Evolutionary conservation across 805 yeast genomes (phyloP), one percentile per base, ranked within the genome.

Genomic region (Saturnispora dispora): DNA sequence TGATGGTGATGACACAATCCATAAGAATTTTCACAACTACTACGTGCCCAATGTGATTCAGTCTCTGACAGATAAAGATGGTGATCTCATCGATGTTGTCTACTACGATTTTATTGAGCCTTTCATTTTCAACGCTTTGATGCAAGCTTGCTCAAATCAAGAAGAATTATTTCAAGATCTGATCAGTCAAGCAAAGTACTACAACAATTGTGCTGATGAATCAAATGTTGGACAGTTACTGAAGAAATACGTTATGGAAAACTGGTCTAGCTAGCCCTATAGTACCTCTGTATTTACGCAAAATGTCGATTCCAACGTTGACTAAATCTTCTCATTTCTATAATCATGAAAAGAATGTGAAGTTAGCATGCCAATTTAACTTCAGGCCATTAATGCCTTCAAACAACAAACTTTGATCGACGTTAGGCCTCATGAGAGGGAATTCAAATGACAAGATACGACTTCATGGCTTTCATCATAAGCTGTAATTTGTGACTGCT

Each of bases 1-100:
- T 56, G 81, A 82, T 55, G 99, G 99, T 22, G 99, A 93, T 63
- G 98, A 86, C 71, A 75, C 88, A 37, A 58, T 81, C 52, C 90
- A 85, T 68, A 71, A 68, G 52, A 76, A 86, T 1, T 76, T 84
- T 45, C 70, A 71, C 0, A 70, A 74, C 52, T 83, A 76, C 63
- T 76, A 74, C 7, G 72, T 88, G 3, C 96, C 98, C 9, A 90
- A 88, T 60, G 95, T 87, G 11, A 79, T 91, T 27, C 84, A 79
- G 57, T 69, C 85, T 0, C 66, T 61, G 52, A 47, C 52, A 2
- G 61, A 65, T 3, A 60, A 63, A 3, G 35, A 35, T 13, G 47
- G 44, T 28, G 45, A 41, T 20, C 22, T 37, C n/a, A 81, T 85
- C 6, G 90, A 88, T 60, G 75, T 90, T 28, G 79, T 91, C 0